Evolutionary conservation across 306 rosid species (phyloP).

Genomic region (Heteromeles arbutifolia): DNA sequence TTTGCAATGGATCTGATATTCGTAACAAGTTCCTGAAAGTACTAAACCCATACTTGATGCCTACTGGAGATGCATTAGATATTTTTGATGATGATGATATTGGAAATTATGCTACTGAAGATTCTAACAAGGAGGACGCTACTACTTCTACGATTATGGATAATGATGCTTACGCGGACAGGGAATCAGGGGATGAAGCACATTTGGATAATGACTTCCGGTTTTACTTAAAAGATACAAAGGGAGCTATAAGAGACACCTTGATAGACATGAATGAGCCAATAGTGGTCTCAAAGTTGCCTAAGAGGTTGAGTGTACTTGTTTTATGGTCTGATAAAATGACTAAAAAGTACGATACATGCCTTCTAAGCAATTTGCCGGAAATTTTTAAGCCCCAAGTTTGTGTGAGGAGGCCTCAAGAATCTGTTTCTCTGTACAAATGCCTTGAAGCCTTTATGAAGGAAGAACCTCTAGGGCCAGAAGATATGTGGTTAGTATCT

Average conservation of each 20-base stretch:
- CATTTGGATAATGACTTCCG: conserved; percentile 38
- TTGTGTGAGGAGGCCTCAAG: conserved; percentile 38
- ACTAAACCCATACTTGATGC: conserved; percentile 45
- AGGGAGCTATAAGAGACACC: not conserved
- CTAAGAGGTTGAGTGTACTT: conserved; percentile 29
- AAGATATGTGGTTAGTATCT: conserved; percentile 81
- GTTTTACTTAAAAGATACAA: conserved; percentile 27
- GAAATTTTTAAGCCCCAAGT: conserved; percentile 41
- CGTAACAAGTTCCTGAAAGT: conserved; percentile 45
- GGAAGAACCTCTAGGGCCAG: conserved; percentile 86
- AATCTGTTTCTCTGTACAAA: conserved; percentile 57
- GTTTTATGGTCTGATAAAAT: conserved; percentile 61
- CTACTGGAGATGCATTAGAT: conserved; percentile 27
- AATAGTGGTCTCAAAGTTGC: conserved; percentile 10
- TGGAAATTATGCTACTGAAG: conserved; percentile 33
- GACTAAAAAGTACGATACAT: conserved; percentile 43
- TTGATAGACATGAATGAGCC: conserved; percentile 42
- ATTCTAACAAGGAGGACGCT: conserved; percentile 37
- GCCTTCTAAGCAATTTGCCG: conserved; percentile 43
- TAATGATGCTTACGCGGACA: conserved; percentile 30
- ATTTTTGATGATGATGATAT: conserved; percentile 27
- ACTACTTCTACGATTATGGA: conserved; percentile 33
- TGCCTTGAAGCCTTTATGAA: conserved; percentile 84
- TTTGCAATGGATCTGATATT: conserved; percentile 45
- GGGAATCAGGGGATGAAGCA: conserved; percentile 33